Conservation (phyloP, 208 protist genomes). For the Trypanosoma platydactyli region DNA sequence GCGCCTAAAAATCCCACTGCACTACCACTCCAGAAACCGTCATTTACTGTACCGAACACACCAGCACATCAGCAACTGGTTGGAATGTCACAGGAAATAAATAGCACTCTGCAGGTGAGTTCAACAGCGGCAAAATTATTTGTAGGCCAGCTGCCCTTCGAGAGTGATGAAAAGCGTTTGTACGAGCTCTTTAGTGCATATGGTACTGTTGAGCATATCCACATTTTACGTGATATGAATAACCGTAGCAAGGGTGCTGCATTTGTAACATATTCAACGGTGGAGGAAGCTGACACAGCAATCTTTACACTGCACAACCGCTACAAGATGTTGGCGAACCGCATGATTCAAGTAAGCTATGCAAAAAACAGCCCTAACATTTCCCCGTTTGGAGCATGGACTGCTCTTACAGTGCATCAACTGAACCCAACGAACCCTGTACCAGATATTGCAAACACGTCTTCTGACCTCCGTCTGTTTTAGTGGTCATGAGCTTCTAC, state of each 20-base stretch:
- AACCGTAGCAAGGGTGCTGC: constrained; percentile 82
- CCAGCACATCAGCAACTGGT: constrained; percentile 13
- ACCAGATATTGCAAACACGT: constrained; percentile 63
- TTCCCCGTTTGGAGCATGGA: constrained; percentile 78
- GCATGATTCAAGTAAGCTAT: constrained; percentile 89
- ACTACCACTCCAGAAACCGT: constrained; percentile 15
- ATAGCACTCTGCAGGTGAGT: constrained; percentile 24
- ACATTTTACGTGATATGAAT: constrained; percentile 78
- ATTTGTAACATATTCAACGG: constrained; percentile 80
- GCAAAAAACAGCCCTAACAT: constrained; percentile 88
- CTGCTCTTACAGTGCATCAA: constrained; percentile 77
- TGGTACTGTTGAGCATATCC: constrained; percentile 83
- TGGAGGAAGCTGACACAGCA: constrained; percentile 83
- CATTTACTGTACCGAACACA: constrained; percentile 9
- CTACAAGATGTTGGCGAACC: constrained; percentile 87
- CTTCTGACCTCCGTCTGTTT: constrained; percentile 35
- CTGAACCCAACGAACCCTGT: constrained; percentile 85
- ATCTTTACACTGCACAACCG: constrained; percentile 90
- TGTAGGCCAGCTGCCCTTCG: constrained; percentile 85
- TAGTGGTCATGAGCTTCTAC: constrained; percentile 14
- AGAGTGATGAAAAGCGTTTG: constrained; percentile 82
- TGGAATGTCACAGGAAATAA: constrained; percentile 13
- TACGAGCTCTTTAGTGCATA: constrained; percentile 84
- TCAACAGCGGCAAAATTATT: constrained; percentile 76
- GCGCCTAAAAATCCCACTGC: constrained; percentile 26